Evolutionary conservation across 257 asterid species (phyloP), one percentile per base, ranked within the genome.

Genomic region (Craterostigma plantagineum): DNA sequence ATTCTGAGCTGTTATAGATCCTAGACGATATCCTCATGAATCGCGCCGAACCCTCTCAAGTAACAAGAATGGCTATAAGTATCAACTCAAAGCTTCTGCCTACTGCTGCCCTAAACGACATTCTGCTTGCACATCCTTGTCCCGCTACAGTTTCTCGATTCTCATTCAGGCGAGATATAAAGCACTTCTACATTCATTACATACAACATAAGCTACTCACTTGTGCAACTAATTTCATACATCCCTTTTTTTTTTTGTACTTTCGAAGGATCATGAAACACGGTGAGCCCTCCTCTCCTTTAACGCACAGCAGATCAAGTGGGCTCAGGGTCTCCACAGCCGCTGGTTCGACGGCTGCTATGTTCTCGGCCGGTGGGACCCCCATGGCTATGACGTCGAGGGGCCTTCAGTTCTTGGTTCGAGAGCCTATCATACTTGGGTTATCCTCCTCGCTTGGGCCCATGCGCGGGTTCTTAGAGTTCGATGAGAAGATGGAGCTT

Each of bases 261-360:
- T 48, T 53, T 55, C 36, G n/a, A 58, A 80, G 96, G 67, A 62
- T 57, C 43, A 37, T 57, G 37, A 66, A 46, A 57, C 43, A 64
- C 10, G 73, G 52, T 17, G 30, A 6, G 30, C 50, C 49, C 18
- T 17, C 43, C 34, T 69, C 92, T 17, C 49, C 82, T 18, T 59
- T 82, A 43, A 46, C 69, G 34, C 82, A 79, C 63, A 58, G 78
- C 55, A 58, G 98, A 70, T 87, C 98, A 17, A 87, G 95, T 51
- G 98, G 97, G 46, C 74, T 82, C 33, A 71, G 95, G 64, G 93
- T 72, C 53, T 87, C 92, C 5, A 81, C 97, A 14, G 85, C 85
- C 18, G 95, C 95, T 13, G 95, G 93, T 58, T 87, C 97, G 54
- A 82, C 95, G 5, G 97, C 97, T 53, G 97, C 97, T 23, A 71